Evolutionary conservation across 2,329 filamentous ascomycete genomes (phyloP), one percentile per base, ranked within the genome.

Genomic region (Venturia oleaginea): DNA sequence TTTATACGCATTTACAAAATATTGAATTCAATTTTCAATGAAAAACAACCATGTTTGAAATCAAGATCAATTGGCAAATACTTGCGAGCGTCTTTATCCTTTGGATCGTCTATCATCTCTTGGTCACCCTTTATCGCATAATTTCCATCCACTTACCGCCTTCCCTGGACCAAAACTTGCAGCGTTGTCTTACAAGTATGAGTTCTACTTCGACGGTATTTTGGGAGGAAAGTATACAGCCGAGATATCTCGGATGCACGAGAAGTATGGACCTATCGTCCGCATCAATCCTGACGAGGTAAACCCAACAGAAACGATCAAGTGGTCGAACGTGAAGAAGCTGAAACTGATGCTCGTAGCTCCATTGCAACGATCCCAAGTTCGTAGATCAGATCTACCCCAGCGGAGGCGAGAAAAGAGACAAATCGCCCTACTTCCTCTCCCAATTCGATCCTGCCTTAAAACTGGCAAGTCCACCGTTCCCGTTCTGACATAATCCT

Each of bases 381-480:
- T 74, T 71, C 48, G 68, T 68, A 7, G 73, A 75, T 43, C 67
- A 71, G 46, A 68, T 76, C 24, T 76, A 76, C 66, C 68, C 70
- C 30, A 69, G 59, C 66, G 70, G 27, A 66, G 64, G 22, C 69
- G 68, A 3, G 65, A 72, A 1, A 59, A 62, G 48, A 34, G 64
- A 66, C 42, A 69, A 68, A 69, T 67, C 62, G 67, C 13, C 37
- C 11, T 67, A 51, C 22, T 65, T 48, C 34, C n/a, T 61, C 13
- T 22, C 10, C 3, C 48, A 42, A 4, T 65, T 54, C 38, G 65
- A 64, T 4, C 40, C 64, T 8, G 43, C 43, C 22, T 6, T 24
- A 19, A 11, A 19, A 22, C 22, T 37, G 30, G 54, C 46, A 22
- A 43, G 55, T 42, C 34, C 34, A 37, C 10, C 34, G 5, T 10